Evolutionary conservation across 495 filamentous ascomycete genomes (phyloP).

Genomic region (Immersiella caudata): DNA sequence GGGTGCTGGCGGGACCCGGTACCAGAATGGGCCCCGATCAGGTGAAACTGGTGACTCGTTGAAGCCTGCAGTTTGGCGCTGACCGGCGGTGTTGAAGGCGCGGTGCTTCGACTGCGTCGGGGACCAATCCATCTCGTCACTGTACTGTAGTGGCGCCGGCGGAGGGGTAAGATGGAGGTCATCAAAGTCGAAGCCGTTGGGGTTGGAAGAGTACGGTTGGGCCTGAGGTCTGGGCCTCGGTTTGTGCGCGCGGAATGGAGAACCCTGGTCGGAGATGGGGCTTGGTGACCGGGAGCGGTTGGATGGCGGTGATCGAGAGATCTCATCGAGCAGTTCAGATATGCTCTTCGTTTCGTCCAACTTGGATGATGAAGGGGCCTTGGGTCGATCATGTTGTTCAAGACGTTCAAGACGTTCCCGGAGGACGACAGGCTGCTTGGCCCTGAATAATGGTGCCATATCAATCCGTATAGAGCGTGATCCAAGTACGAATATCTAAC

Average conservation of each 20-base stretch:
- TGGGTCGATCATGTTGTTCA: background rate
- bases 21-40: conserved; percentile 53
- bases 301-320: conserved; percentile 20
- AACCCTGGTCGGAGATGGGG: background rate
- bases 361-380: background rate
- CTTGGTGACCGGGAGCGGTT: conserved; percentile 10
- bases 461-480: conserved; percentile 56
- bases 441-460: conserved; percentile 60
- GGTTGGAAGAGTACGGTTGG: background rate
- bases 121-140: conserved; percentile 80
- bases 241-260: background rate
- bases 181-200: conserved; percentile 21
- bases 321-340: conserved; percentile 49
- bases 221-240: background rate
- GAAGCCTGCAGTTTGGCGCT: conserved; percentile 53
- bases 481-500: conserved; percentile 48
- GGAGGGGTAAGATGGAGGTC: conserved; percentile 20
- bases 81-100: conserved; percentile 50
- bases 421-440: conserved; percentile 26
- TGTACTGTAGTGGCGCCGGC: conserved; percentile 33
- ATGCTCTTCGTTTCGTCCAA: conserved; percentile 36
- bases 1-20: conserved; percentile 66
- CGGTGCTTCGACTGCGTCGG: conserved; percentile 60
- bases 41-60: conserved; percentile 54
- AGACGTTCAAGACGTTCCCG: conserved; percentile 31